Evolutionary conservation across 257 asterid species (phyloP), one percentile per base, ranked within the genome.

Genomic region (Handroanthus guayacan): DNA sequence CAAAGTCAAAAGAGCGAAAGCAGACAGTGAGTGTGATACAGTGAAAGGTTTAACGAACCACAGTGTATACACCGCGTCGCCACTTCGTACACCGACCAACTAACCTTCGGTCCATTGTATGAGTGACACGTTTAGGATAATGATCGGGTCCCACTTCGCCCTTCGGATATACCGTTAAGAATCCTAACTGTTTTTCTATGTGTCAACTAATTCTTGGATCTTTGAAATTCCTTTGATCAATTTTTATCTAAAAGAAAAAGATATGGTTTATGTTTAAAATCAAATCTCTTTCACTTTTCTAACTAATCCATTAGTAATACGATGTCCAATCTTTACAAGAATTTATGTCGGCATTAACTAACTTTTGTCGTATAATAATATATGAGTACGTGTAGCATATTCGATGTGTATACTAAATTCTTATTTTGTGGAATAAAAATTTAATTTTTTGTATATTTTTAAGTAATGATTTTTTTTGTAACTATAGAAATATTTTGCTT

Each of bases 151-250:
- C 79, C 83, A 67, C 62, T 6, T 45, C 5, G 69, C 13, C 38
- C 39, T 12, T 31, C 4, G 69, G 44, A 69, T 69, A 56, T 75
- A 5, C 57, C 12, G 52, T n/a, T 43, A 2, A 5, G 71, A 68
- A 68, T 74, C 80, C 38, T 31, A 75, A 80, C 84, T 62, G 77
- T 2, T 52, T 52, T 38, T 52, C 16, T 3, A 74, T 43, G 77
- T 67, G 72, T 79, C 77, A 9, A 67, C 37, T 31, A 16, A 31
- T 43, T 55, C 36, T 34, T 71, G 44, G 70, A 64, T 41, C 50
- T 43, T 51, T 61, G 41, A 62, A 68, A 51, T 63, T 67, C 54
- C 31, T 63, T n/a, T 5, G 38, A 45, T 25, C 31, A 1, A 25
- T 25, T 25, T 25, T 25, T 25, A 25, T 25, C 31, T 25, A 25